Conservation (phyloP, 2,329 filamentous ascomycete species). For the Neopestalotiopsis rosae region DNA sequence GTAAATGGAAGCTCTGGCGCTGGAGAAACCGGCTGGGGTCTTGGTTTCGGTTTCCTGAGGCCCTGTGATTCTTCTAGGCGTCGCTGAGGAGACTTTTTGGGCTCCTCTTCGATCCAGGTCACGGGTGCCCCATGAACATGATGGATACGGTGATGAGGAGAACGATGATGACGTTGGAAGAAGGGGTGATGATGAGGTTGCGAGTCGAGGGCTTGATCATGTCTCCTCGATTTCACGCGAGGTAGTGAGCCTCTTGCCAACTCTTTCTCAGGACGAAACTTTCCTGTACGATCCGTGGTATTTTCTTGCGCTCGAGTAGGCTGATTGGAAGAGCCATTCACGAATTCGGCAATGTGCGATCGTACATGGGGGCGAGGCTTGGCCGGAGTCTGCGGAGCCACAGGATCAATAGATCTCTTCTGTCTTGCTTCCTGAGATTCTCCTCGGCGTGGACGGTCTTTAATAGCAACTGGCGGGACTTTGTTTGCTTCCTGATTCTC, state of each 20-base stretch:
- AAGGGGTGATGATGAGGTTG: conserved; percentile 2
- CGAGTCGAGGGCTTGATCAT: background rate
- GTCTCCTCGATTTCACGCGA: background rate
- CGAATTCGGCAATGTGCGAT: conserved; percentile 8
- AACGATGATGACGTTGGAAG: background rate
- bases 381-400: background rate
- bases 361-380: background rate
- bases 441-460: background rate
- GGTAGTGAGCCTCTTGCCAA: conserved; percentile 3
- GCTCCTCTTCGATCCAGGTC: background rate
- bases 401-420: background rate
- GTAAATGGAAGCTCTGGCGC: conserved; percentile 34
- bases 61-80: background rate
- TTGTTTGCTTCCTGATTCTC: background rate
- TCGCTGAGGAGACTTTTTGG: background rate
- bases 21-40: background rate
- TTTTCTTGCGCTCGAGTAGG: background rate
- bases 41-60: background rate
- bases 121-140: conserved; percentile 4
- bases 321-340: background rate
- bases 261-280: conserved; percentile 1
- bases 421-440: background rate
- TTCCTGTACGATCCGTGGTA: background rate
- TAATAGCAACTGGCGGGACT: background rate
- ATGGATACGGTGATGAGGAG: background rate